These are phyloP conservation scores for Hanseniaspora mollemarum DNA, from an alignment of 805 yeast species.

Conservation along the genomic window DNA sequence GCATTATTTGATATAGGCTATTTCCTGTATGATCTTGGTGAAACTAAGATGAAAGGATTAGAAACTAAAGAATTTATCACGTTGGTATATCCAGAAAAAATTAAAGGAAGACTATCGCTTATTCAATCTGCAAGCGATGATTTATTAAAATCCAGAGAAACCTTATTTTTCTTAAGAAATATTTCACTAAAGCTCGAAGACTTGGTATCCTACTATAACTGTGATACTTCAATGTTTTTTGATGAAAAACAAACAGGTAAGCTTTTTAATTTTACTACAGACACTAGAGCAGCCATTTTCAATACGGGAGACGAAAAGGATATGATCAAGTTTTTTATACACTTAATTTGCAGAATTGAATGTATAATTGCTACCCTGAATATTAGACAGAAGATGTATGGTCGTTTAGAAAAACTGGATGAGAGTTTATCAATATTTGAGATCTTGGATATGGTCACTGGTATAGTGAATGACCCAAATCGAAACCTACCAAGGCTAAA, in stretches of 20 bases:
- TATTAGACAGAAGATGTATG: constrained; percentile 32
- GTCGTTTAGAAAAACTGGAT: constrained; percentile 20
- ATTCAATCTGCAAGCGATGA: constrained; percentile 28
- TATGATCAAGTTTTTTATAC: constrained; percentile 47
- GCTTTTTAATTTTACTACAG: constrained; percentile 23
- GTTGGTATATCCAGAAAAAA: constrained; percentile 56
- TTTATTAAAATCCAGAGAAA: constrained; percentile 20
- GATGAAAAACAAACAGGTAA: background rate
- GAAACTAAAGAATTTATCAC: constrained; percentile 87
- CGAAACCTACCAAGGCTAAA: background rate
- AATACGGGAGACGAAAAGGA: constrained; percentile 31
- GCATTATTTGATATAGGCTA: constrained; percentile 61
- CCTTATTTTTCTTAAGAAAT: constrained; percentile 41
- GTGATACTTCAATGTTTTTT: constrained; percentile 25
- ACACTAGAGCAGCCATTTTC: constrained; percentile 21
- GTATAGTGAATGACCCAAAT: constrained; percentile 7
- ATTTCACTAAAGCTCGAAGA: constrained; percentile 48
- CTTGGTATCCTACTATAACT: constrained; percentile 41
- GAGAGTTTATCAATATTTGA: constrained; percentile 22
- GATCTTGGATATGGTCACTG: constrained; percentile 23
- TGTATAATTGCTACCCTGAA: constrained; percentile 39
- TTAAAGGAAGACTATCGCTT: constrained; percentile 49
- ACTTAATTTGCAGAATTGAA: constrained; percentile 59
- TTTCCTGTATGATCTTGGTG: constrained; percentile 61
- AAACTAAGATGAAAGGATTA: constrained; percentile 79